A percentile compares a stretch with the other conserved stretches of the same genome.
These are phyloP conservation scores for Botrytis pseudocinerea DNA, from an alignment of 2,329 filamentous ascomycete species.

Conservation along the genomic window DNA sequence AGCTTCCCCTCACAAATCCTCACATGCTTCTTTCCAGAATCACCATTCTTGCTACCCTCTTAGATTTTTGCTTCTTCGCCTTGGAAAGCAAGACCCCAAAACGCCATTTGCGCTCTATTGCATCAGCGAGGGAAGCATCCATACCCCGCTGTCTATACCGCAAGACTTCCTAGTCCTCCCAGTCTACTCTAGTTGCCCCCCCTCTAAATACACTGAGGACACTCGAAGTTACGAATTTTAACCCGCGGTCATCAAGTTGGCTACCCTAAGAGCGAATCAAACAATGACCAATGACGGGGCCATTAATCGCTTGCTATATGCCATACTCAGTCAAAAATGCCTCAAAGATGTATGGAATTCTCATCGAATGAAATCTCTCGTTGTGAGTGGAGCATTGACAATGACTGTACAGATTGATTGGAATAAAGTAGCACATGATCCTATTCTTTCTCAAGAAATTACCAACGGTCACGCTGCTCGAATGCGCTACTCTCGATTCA, in stretches of 20 bases:
- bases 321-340: conserved; percentile 56
- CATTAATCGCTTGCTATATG: conserved; percentile 54
- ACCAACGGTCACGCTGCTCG: conserved; percentile 58
- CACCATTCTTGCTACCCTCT: conserved; percentile 23
- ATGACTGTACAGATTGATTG: conserved; percentile 51
- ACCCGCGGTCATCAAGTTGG: conserved; percentile 30
- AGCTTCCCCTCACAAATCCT: conserved; percentile 17
- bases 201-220: conserved; percentile 7
- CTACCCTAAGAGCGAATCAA: conserved; percentile 42
- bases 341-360: conserved; percentile 48
- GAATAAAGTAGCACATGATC: conserved; percentile 50
- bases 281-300: conserved; percentile 50
- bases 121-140: not conserved
- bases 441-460: conserved; percentile 45
- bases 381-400: not conserved
- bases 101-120: not conserved
- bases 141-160: not conserved
- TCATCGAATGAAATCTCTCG: not conserved
- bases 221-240: not conserved
- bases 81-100: not conserved
- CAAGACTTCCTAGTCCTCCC: not conserved
- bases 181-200: not conserved
- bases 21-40: conserved; percentile 29
- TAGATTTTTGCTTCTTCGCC: conserved; percentile 16
- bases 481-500: conserved; percentile 57